Conservation (phyloP, 192 early-diverging fungal species). For the Endogone sp. region DNA sequence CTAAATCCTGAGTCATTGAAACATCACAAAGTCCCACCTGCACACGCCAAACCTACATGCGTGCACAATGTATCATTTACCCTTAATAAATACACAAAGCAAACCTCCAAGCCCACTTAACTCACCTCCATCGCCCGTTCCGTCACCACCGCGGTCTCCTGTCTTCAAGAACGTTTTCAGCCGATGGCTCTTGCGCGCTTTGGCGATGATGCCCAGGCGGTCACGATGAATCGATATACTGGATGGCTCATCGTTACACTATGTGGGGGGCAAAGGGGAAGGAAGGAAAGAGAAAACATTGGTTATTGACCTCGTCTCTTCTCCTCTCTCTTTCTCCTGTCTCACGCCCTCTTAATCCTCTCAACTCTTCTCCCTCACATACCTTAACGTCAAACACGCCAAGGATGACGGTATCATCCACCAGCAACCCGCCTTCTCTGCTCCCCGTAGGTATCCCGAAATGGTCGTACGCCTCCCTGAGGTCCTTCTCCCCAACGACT, state of each 20-base stretch:
- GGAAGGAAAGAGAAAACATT: background rate
- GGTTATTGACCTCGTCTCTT: background rate
- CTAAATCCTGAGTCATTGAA: too few relatives aligned
- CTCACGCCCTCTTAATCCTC: too few relatives aligned
- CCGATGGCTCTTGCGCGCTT: slow-evolving; percentile 10
- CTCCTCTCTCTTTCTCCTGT: background rate
- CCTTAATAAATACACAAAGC: background rate
- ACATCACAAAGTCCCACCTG: too few relatives aligned
- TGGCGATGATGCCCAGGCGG: slow-evolving; percentile 15
- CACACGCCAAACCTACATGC: too few relatives aligned
- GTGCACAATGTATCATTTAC: background rate
- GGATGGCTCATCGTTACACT: slow-evolving; percentile 25
- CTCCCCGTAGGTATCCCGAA: slow-evolving; percentile 32
- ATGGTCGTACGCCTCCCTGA: slow-evolving; percentile 37
- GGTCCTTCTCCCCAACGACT: slow-evolving; percentile 35
- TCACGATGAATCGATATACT: slow-evolving; percentile 21
- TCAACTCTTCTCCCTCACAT: too few relatives aligned
- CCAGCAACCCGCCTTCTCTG: slow-evolving; percentile 27
- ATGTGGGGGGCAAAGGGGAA: slow-evolving; percentile 13
- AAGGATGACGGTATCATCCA: slow-evolving; percentile 26
- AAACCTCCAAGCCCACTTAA: background rate
- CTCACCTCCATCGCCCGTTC: background rate
- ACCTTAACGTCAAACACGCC: slow-evolving; percentile 25
- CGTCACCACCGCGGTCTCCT: background rate
- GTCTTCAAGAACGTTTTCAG: slow-evolving; percentile 16